Base-by-base conservation (phyloP, 2,329 filamentous ascomycete species). In the Arthrobotrys conoides region DNA sequence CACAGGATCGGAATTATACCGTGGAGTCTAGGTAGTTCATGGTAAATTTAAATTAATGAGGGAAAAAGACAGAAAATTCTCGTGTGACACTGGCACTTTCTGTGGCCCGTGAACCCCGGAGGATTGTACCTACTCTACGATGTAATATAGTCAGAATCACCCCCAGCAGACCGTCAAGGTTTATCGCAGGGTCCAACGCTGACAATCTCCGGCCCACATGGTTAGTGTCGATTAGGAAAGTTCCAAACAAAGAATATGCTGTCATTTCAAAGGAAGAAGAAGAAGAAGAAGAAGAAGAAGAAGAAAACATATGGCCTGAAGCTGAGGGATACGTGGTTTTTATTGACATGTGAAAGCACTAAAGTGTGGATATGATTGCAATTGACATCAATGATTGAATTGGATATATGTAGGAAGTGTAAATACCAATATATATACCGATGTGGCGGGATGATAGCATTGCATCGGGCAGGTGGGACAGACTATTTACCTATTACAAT, bases 141-240 rank as follows among this genome's bases (percentile, higher is more conserved):
- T 22, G 10, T 38, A 59, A 36, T 24, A 27, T 18, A 38, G 8
- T 27, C 16, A 36, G 46, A 55, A 20, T 30, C 36, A n/a, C 18
- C 41, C 41, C 41, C 44, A 8, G 20, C 16, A 30, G 44, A 51
- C 30, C 14, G n/a, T 57, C 49, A 57, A 68, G 30, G 65, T 33
- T 44, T 38, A 46, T 55, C 30, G 48, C 64, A 41, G 30, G 64
- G 64, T 41, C 48, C 36, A 22, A n/a, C n/a, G n/a, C n/a, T n/a
- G n/a, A 36, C 14, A 16, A 49, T 20, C 41, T 22, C 22, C n/a
- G 18, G 41, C 20, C 27, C 46, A 68, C 36, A 20, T 4, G 3
- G 4, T 24, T 53, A 71, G 30, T 24, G 38, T 63, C 14, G 6
- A 63, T 64, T 71, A 51, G 67, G 67, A 71, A 71, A 71, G 67